Evolutionary conservation across 345 rosid species (phyloP), one percentile per base, ranked within the genome.

Genomic region (Eucalyptus decipiens): DNA sequence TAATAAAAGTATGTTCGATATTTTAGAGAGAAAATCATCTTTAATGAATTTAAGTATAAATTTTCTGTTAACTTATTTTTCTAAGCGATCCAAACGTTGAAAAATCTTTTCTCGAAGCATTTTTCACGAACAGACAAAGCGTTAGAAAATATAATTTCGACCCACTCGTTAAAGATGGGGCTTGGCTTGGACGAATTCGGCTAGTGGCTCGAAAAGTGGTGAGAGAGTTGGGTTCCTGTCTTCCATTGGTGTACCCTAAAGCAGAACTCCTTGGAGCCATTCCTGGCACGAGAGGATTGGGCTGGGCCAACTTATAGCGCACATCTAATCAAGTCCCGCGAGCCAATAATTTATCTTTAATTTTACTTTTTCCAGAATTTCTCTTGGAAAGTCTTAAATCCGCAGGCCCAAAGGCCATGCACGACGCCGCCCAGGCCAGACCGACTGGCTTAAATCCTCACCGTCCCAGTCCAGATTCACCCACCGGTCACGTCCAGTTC

Each of bases 291-390:
- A 76, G 83, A 76, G 15, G 83, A 76, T 76, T 21, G 83, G 15
- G 47, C 7, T 21, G 30, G 47, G 83, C 47, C 5, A 76, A n/a
- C 40, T 65, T n/a, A 65, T 65, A 16, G 21, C 1, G 23, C 32
- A n/a, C 37, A 65, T n/a, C 76, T n/a, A 65, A 8, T 16, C 21
- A n/a, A 1, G 40, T 3, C 0, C 1, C 5, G 76, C 6, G 32
- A n/a, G 76, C 21, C 6, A 8, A 62, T 65, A 15, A 65, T n/a
- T 65, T n/a, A n/a, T 65, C 37, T 65, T n/a, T 5, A n/a, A 2
- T 15, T 65, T 65, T n/a, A n/a, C 40, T 65, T 16, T n/a, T n/a
- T 65, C 76, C 40, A 4, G 43, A 69, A 69, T 34, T 69, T 37
- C 43, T 34, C 43, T 34, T 6, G 83, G 83, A 76, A 11, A 30